Conservation (phyloP, 1,284 basidiomycete genomes). For the Fomitopsis betulina region DNA sequence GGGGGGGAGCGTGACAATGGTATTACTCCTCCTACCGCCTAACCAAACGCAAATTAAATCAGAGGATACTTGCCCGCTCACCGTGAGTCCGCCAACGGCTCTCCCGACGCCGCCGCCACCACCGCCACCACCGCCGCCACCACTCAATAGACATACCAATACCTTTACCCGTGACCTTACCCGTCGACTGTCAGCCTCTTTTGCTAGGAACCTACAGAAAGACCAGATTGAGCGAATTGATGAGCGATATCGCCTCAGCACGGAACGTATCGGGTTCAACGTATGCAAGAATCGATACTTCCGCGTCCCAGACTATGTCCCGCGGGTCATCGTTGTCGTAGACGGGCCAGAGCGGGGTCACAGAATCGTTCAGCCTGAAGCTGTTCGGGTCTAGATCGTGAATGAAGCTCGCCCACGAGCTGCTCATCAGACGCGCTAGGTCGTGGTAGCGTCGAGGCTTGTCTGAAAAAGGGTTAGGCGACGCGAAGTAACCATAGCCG, state of each 20-base stretch:
- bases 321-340: neutral
- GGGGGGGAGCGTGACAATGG: no score
- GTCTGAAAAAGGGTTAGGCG: neutral
- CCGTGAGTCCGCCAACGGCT: no score
- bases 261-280: neutral
- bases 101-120: no score
- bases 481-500: neutral
- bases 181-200: no score
- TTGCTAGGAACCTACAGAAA: no score
- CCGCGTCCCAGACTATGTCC: neutral
- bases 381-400: neutral
- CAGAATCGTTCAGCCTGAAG: neutral
- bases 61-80: no score
- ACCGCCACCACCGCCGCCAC: no score
- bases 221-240: neutral
- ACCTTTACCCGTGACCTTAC: no score
- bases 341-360: neutral
- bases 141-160: no score
- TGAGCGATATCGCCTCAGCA: neutral
- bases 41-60: no score
- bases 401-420: slow-evolving; percentile 1
- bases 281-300: neutral
- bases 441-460: neutral
- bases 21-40: no score
- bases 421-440: neutral